Conservation (phyloP, 257 asterid species). For the Mitragyna speciosa region DNA sequence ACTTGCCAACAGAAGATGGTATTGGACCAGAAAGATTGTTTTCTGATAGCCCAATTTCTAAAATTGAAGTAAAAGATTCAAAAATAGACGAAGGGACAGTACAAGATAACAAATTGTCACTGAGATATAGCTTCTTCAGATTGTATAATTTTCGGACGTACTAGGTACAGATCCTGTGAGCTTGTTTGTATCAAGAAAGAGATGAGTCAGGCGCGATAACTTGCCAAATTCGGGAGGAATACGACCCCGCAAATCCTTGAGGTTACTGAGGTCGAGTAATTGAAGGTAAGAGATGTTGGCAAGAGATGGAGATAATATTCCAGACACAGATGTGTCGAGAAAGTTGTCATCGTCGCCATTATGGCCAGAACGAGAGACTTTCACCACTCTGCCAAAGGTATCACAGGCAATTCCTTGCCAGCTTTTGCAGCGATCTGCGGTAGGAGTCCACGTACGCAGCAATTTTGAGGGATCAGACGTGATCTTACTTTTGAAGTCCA, state of each 20-base stretch:
- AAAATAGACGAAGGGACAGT: slow-evolving; percentile 39
- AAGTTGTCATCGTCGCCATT: slow-evolving; percentile 15
- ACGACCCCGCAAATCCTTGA: slow-evolving; percentile 43
- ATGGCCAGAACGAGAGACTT: slow-evolving; percentile 54
- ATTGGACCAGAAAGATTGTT: slow-evolving; percentile 50
- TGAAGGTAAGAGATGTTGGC: slow-evolving; percentile 55
- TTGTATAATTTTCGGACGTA: slow-evolving; percentile 26
- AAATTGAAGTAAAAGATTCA: slow-evolving; percentile 28
- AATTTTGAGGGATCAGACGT: slow-evolving; percentile 46
- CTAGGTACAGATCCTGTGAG: slow-evolving; percentile 50
- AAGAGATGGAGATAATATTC: slow-evolving; percentile 55
- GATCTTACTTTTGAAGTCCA: slow-evolving; percentile 52
- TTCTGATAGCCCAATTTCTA: slow-evolving; percentile 36
- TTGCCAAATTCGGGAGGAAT: slow-evolving; percentile 57
- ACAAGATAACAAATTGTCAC: slow-evolving; percentile 45
- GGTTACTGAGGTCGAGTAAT: slow-evolving; percentile 52
- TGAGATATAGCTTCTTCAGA: slow-evolving; percentile 34
- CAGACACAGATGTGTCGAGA: slow-evolving; percentile 50
- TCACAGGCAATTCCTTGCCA: slow-evolving; percentile 67
- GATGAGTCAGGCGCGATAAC: slow-evolving; percentile 26
- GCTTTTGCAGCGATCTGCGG: slow-evolving; percentile 57
- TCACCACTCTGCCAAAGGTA: slow-evolving; percentile 46
- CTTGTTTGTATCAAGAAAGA: slow-evolving; percentile 43
- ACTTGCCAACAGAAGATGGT: slow-evolving; percentile 45
- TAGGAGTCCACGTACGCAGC: slow-evolving; percentile 53